Conservation (phyloP, 2,329 filamentous ascomycete genomes). For the Ceratocystis ficicola region DNA sequence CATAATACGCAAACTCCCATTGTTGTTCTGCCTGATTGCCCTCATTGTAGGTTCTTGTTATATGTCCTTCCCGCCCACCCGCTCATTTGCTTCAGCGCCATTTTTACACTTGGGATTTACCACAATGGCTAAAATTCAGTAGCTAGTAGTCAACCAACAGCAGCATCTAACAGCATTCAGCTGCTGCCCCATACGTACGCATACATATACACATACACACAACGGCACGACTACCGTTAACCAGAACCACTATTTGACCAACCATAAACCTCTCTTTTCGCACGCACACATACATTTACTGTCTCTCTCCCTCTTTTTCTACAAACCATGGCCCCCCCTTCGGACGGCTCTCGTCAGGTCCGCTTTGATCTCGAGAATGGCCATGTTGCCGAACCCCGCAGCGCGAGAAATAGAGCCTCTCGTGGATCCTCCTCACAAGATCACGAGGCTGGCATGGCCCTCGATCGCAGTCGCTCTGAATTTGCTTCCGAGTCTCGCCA, state of each 20-base stretch:
- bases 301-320: neutral
- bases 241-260: neutral
- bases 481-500: slow-evolving; percentile 16
- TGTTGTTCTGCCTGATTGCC: neutral
- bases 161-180: neutral
- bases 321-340: neutral
- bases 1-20: neutral
- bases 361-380: slow-evolving; percentile 15
- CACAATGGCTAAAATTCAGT: too few relatives aligned
- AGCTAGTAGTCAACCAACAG: too few relatives aligned
- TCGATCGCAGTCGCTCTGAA: slow-evolving; percentile 1
- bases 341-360: slow-evolving; percentile 12
- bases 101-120: too few relatives aligned
- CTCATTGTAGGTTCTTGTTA: neutral
- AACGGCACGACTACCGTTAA: neutral
- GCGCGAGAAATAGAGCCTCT: neutral
- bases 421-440: slow-evolving; percentile 7
- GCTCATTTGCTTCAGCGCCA: too few relatives aligned
- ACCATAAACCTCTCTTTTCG: neutral
- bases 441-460: neutral
- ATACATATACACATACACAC: neutral
- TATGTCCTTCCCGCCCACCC: too few relatives aligned
- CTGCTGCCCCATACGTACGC: neutral
- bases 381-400: slow-evolving; percentile 6
- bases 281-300: neutral